phyloP scores from a whole-genome alignment of 2,329 filamentous ascomycete genomes.

The Ceratocystis cacaofunesta region DNA sequence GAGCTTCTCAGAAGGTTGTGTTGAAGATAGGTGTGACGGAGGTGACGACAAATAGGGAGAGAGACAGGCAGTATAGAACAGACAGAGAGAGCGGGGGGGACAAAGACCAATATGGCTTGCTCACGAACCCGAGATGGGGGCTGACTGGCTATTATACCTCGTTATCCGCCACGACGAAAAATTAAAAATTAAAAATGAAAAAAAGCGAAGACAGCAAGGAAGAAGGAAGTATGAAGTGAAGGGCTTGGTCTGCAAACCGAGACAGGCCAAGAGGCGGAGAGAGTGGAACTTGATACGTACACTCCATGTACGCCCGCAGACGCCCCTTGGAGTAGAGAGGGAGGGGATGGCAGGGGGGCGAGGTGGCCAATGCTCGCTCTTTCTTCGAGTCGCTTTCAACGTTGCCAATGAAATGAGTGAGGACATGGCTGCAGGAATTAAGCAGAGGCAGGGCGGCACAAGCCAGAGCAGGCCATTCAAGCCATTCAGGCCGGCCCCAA shows the following conservation, averaged over 20 bases:
- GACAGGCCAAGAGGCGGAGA: not conserved
- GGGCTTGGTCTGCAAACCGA: not conserved
- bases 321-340: not conserved
- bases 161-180: not conserved
- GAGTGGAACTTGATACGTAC: not conserved
- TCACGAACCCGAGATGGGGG: not conserved
- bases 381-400: not conserved
- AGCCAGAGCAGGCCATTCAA: not conserved
- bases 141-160: conserved; percentile 5
- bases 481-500: not conserved
- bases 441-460: not conserved
- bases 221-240: not conserved
- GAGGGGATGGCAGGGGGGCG: not conserved
- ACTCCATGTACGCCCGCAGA: too few species aligned
- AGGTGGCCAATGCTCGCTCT: conserved; percentile 4
- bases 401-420: not conserved
- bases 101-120: not conserved
- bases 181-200: not conserved
- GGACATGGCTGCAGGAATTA: not conserved
- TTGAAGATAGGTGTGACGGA: not conserved
- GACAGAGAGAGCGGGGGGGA: not conserved
- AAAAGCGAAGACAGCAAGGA: not conserved
- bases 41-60: not conserved
- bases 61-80: not conserved
- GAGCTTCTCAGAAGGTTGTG: not conserved